phyloP scores from a whole-genome alignment of 805 yeast genomes.

The Ogataea paradorogensis region DNA sequence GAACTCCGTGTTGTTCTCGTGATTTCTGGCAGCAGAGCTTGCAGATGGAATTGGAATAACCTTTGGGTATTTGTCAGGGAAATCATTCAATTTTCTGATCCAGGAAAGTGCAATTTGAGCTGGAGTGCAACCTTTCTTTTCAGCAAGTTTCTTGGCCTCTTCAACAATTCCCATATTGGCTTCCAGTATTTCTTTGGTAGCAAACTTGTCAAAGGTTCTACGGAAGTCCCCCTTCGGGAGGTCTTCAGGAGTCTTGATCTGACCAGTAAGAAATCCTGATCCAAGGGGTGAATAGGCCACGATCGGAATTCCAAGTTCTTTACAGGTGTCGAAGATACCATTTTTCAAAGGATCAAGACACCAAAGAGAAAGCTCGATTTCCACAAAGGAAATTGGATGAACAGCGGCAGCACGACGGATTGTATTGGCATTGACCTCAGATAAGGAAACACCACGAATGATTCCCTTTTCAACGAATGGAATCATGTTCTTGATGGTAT shows the following conservation, averaged over 20 bases:
- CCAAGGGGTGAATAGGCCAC: conserved; percentile 84
- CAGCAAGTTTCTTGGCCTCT: conserved; percentile 49
- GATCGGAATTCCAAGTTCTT: conserved; percentile 59
- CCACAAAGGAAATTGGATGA: conserved; percentile 64
- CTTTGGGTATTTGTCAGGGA: conserved; percentile 39
- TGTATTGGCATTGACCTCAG: conserved; percentile 66
- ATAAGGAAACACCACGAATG: conserved; percentile 68
- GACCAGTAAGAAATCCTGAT: conserved; percentile 73
- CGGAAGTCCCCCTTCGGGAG: conserved; percentile 59
- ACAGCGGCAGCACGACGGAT: conserved; percentile 56
- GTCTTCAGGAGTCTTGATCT: conserved; percentile 42
- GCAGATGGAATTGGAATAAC: conserved; percentile 83
- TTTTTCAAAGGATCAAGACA: conserved; percentile 55
- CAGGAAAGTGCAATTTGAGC: conserved; percentile 75
- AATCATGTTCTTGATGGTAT: conserved; percentile 52
- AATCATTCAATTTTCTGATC: conserved; percentile 46
- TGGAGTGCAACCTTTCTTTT: conserved; percentile 42
- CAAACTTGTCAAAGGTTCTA: conserved; percentile 51
- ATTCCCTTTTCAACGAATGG: conserved; percentile 60
- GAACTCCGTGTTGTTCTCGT: conserved; percentile 53
- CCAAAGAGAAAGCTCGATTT: conserved; percentile 74
- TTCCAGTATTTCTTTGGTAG: conserved; percentile 46
- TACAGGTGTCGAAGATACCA: conserved; percentile 61
- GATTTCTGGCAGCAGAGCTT: conserved; percentile 54
- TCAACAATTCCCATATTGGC: conserved; percentile 53